Base-by-base conservation (phyloP, 163 green algal genomes). In the Scenedesmus sp. region DNA sequence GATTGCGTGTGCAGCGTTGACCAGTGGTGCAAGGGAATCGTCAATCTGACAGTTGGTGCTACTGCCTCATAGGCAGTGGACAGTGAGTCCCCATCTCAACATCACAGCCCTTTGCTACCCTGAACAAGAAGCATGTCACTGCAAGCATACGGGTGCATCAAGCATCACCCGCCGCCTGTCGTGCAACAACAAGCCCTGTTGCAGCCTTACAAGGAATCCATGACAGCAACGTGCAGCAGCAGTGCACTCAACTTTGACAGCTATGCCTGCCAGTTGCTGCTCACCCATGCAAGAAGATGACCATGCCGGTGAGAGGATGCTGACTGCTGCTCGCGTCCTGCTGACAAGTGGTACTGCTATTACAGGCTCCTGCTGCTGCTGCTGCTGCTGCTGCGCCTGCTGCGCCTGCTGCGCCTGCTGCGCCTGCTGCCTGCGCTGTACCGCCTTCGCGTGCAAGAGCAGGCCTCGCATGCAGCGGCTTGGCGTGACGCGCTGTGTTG, bases 211-310 rank as follows among this genome's bases (percentile, higher is more conserved):
- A n/a, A 16, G 46, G 46, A 53, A 16, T 53, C n/a, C n/a, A 10
- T 53, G 7, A 53, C 46, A 53, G 46, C 46, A 53, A 10, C 46
- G 46, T 65, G 53, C 16, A 65, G 9, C 40, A 53, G 24, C 56
- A 37, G 76, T 9, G 76, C 40, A 81, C 13, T 40, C 15, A 6
- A 37, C n/a, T n/a, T 81, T 33, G 3, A 22, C 70, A 5, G 43
- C 70, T 44, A 43, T 6, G 12, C 26, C 42, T 44, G 30, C n/a
- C n/a, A n/a, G n/a, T n/a, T n/a, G n/a, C n/a, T 18, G 26, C 72
- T 59, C 40, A 83, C 76, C 76, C 76, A 59, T 83, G 76, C 20
- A 83, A 18, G 24, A 53, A 83, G 42, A 83, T 83, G 76, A 53
- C 24, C 40, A 83, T 44, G 20, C 76, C 76, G 59, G 76, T 51